Evolutionary conservation across 1,139 yeast species (phyloP), one percentile per base, ranked within the genome.

Genomic region (Pichia sp.): DNA sequence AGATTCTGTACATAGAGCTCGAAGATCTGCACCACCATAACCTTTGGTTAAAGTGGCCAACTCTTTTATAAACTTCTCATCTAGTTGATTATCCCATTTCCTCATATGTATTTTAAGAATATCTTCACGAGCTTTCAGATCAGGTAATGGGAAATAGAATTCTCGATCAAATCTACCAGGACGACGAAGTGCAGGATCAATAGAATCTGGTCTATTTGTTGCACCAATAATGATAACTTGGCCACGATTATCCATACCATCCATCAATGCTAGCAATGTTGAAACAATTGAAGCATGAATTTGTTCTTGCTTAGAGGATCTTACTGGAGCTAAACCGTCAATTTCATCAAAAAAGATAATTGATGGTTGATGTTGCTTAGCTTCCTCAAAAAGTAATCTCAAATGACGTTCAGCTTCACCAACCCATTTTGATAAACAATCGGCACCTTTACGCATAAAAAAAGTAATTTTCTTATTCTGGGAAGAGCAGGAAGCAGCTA

Each of bases 191-290:
- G 99, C 99, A 0, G 98, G 97, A 62, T 91, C 99, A 15, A 91
- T 86, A 0, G 97, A 85, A 62, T 91, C 98, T 0, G 98, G 99
- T 55, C 99, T 71, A 64, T 93, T 93, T 0, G 99, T 93, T 0
- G 99, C 99, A 46, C 99, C 99, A 55, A 93, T 89, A 3, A 93
- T 97, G 50, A 93, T 89, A 17, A 93, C 97, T 59, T 93, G 98
- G 5, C 98, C 98, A 55, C 81, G 64, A 38, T 57, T 58, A 59
- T 91, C 98, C 98, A 93, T 93, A 56, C 99, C 99, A 62, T 93
- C 99, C 98, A 93, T 91, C 40, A 91, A 66, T 0, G 98, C 97
- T 49, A 91, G 72, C 52, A 91, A 66, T 0, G 98, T 91, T 1
- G 96, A 86, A 3, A 91, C 98, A 49, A 91, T 91, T 51, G 95